phyloP scores from a whole-genome alignment of 108 stramenopile species.

The Asterionellopsis glacialis region DNA sequence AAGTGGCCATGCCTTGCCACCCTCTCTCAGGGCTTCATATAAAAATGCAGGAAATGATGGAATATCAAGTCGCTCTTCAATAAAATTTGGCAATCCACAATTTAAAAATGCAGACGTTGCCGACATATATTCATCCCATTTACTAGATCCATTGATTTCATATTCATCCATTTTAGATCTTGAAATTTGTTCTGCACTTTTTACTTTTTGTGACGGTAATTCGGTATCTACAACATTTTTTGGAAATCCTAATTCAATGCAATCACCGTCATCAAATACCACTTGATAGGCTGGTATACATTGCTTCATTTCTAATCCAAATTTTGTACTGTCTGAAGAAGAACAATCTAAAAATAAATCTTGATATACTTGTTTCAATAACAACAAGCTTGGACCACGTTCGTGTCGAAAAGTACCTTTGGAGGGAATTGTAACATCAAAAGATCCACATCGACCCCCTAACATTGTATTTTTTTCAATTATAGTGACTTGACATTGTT shows the following conservation, averaged over 20 bases:
- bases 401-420: conserved; percentile 72
- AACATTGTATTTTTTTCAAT: conserved; percentile 55
- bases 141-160: conserved; percentile 50
- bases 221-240: not conserved
- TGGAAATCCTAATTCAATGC: conserved; percentile 67
- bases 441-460: conserved; percentile 73
- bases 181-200: conserved; percentile 26
- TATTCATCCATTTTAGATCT: conserved; percentile 46
- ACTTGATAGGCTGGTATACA: conserved; percentile 81
- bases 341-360: conserved; percentile 53
- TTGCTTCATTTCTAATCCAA: conserved; percentile 58
- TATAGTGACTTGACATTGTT: conserved; percentile 30
- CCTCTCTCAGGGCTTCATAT: conserved; percentile 46
- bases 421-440: conserved; percentile 32
- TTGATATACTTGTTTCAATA: conserved; percentile 58
- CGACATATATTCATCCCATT: conserved; percentile 70
- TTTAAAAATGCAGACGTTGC: conserved; percentile 65
- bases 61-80: conserved; percentile 69
- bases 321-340: conserved; percentile 26
- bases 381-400: conserved; percentile 65
- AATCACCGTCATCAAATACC: conserved; percentile 76
- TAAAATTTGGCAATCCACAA: conserved; percentile 81
- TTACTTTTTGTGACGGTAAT: conserved; percentile 14
- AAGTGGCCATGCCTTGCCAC: conserved; percentile 62
- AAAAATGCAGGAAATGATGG: conserved; percentile 63